phyloP scores from a whole-genome alignment of 1,284 basidiomycete genomes.

The Gomphus sp. region DNA sequence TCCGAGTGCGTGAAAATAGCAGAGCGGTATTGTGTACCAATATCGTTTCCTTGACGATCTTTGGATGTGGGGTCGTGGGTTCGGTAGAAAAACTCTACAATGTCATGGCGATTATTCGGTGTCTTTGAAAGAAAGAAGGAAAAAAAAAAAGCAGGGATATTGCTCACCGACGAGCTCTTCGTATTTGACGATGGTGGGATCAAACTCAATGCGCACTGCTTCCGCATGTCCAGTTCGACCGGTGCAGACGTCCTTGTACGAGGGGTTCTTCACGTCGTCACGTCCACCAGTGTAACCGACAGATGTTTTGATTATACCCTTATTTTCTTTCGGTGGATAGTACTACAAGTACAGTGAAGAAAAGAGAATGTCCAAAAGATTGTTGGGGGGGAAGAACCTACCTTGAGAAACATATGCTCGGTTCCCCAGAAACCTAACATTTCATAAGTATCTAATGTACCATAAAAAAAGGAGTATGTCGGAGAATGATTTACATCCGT shows the following conservation, averaged over 20 bases:
- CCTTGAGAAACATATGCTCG: conserved; percentile 77
- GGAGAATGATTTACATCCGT: conserved; percentile 39
- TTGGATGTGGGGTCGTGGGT: conserved; percentile 90
- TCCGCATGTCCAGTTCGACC: conserved; percentile 88
- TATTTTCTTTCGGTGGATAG: conserved; percentile 57
- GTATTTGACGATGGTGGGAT: conserved; percentile 70
- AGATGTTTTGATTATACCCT: conserved; percentile 46
- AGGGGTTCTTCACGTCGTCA: conserved; percentile 41
- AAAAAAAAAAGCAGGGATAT: not conserved
- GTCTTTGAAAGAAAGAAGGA: not conserved
- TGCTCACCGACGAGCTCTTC: conserved; percentile 71
- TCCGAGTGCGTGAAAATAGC: conserved; percentile 80
- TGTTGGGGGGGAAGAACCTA: too few species aligned
- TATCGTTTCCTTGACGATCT: conserved; percentile 71
- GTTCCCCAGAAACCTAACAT: conserved; percentile 59
- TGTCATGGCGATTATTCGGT: not conserved
- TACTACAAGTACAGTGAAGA: conserved; percentile 25
- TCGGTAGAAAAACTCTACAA: conserved; percentile 85
- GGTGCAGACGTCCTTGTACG: conserved; percentile 72
- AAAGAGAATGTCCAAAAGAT: too few species aligned
- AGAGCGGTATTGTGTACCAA: conserved; percentile 83
- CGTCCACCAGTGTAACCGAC: conserved; percentile 83
- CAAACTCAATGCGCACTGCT: conserved; percentile 79
- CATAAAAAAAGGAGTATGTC: too few species aligned
- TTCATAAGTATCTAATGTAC: too few species aligned